These are phyloP conservation scores for Amanita phalloides DNA, from an alignment of 768 basidiomycete species.

Conservation along the genomic window DNA sequence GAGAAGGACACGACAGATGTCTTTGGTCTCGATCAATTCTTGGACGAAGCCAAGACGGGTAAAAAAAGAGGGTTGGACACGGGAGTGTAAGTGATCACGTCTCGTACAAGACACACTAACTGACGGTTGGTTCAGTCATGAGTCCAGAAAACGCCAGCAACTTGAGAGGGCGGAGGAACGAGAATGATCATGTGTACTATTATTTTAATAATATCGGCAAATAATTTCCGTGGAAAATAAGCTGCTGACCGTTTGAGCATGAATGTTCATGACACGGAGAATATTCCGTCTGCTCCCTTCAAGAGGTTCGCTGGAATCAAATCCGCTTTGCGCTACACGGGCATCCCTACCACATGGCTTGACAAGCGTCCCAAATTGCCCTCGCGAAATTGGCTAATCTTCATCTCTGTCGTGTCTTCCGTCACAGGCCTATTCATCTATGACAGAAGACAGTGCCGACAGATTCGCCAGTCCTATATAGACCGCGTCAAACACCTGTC, in stretches of 20 bases:
- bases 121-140: slow-evolving; percentile 24
- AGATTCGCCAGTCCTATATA: slow-evolving; percentile 68
- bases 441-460: slow-evolving; percentile 75
- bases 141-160: slow-evolving; percentile 60
- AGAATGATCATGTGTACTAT: slow-evolving; percentile 14
- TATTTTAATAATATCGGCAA: neutral
- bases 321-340: slow-evolving; percentile 56
- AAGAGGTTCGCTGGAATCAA: slow-evolving; percentile 37
- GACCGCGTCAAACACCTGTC: slow-evolving; percentile 73
- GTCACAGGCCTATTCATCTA: slow-evolving; percentile 69
- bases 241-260: neutral
- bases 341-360: slow-evolving; percentile 67
- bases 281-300: slow-evolving; percentile 10
- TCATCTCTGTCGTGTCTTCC: slow-evolving; percentile 67
- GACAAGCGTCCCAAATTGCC: slow-evolving; percentile 80
- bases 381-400: slow-evolving; percentile 91
- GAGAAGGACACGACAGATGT: slow-evolving; percentile 98
- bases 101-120: neutral
- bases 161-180: slow-evolving; percentile 45
- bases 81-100: slow-evolving; percentile 37
- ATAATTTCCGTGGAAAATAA: neutral
- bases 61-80: slow-evolving; percentile 82
- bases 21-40: slow-evolving; percentile 92
- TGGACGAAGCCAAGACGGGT: slow-evolving; percentile 96
- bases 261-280: neutral